A percentile compares a stretch with the other conserved stretches of the same genome.
phyloP scores from a whole-genome alignment of 1,284 basidiomycete genomes.

The Cryptococcus deneoformans region DNA sequence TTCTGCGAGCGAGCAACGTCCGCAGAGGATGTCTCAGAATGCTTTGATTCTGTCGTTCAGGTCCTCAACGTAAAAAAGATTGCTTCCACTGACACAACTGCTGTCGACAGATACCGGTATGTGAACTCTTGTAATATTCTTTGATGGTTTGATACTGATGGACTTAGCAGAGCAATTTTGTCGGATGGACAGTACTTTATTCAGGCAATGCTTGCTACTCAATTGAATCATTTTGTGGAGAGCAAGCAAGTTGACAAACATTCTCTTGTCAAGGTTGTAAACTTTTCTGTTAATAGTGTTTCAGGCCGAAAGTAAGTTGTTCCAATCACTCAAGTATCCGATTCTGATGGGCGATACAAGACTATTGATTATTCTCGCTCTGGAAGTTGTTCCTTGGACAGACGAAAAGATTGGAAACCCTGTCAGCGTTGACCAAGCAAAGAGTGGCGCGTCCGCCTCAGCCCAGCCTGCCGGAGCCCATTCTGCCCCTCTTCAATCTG shows the following conservation, averaged over 20 bases:
- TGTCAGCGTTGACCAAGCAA: conserved; percentile 47
- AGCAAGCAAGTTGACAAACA: conserved; percentile 68
- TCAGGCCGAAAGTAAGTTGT: conserved; percentile 70
- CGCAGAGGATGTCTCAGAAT: conserved; percentile 28
- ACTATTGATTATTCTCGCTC: conserved; percentile 77
- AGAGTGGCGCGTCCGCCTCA: neutral
- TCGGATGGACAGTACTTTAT: conserved; percentile 76
- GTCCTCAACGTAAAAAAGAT: conserved; percentile 80
- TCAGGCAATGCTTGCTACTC: conserved; percentile 94
- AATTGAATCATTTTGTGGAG: conserved; percentile 75
- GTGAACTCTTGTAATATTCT: conserved; percentile 3
- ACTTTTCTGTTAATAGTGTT: conserved; percentile 79
- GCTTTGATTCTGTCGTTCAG: conserved; percentile 67
- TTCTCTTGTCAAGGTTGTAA: conserved; percentile 69
- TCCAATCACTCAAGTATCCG: neutral
- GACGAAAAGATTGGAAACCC: conserved; percentile 76
- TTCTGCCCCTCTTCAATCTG: conserved; percentile 4
- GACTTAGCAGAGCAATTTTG: conserved; percentile 49
- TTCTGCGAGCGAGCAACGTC: conserved; percentile 38
- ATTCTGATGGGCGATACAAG: conserved; percentile 48
- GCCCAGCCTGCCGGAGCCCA: conserved; percentile 27
- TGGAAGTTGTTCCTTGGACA: conserved; percentile 58
- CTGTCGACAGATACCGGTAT: conserved; percentile 48
- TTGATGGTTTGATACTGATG: neutral
- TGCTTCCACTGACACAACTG: conserved; percentile 37